Base-by-base conservation (phyloP, 305 asterid species). In the Solanum hybrid region DNA sequence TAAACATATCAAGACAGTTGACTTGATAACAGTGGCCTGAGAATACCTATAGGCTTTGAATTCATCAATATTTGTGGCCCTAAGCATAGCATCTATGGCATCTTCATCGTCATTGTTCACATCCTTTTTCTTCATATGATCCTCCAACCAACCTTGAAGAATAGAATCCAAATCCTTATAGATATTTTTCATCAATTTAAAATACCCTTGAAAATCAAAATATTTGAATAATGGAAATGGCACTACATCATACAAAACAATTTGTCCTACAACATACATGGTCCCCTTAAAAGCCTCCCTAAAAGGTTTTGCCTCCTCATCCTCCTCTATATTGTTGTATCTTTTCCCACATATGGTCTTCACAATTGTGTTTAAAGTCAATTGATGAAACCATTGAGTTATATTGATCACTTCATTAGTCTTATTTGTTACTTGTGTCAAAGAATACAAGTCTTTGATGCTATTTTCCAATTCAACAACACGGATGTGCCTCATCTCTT, bases 21-120 rank as follows among this genome's bases (percentile, higher is more conserved):
- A 64, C 89, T 86, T 86, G 89, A 86, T 86, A n/a, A 86, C 89
- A 20, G 89, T 86, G 29, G 75, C 89, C 51, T 86, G 89, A 64
- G 89, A 86, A 57, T 57, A 71, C 26, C 89, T 57, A 71, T 31
- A 36, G 77, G 31, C 26, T 57, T 71, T 33, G 89, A 71, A 57
- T 64, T 33, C 75, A 33, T 86, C 29, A 36, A 57, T 11, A 24
- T 64, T 2, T 64, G 34, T 86, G 9, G 16, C 89, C 51, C 31
- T 57, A 86, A 86, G 77, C 89, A 64, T 64, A 31, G 33, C 79
- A 71, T 86, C 79, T 35, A 64, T 86, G 33, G 51, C 75, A 86
- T 64, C 79, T 57, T 71, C 35, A 86, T 64, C 89, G 1, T 64
- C 78, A 16, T 8, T 34, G n/a, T 22, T 57, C 5, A 64, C 34